phyloP scores from a whole-genome alignment of 352 stramenopile species.

The Globisporangium ultimum region DNA sequence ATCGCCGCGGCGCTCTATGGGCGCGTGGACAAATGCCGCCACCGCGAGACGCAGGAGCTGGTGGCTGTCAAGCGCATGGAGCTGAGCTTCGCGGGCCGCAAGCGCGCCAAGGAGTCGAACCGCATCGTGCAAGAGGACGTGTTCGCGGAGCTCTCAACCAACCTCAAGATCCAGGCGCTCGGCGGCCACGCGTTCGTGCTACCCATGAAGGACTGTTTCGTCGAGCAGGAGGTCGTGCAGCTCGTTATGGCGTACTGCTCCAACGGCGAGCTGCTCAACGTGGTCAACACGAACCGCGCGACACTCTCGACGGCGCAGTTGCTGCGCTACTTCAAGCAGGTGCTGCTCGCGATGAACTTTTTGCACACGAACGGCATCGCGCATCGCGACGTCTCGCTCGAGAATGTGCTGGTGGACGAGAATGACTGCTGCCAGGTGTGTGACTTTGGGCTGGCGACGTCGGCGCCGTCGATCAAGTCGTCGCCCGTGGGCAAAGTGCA shows the following conservation, averaged over 20 bases:
- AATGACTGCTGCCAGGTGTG: conserved; percentile 67
- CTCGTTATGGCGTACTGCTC: conserved; percentile 73
- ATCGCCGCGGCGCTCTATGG: conserved; percentile 74
- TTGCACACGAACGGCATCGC: conserved; percentile 72
- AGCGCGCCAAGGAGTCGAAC: conserved; percentile 46
- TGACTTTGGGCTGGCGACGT: conserved; percentile 76
- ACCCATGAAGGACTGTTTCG: conserved; percentile 58
- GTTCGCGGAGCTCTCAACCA: conserved; percentile 64
- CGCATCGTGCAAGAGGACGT: conserved; percentile 63
- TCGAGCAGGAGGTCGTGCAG: conserved; percentile 54
- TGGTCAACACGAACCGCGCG: conserved; percentile 54
- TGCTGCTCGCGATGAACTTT: conserved; percentile 58
- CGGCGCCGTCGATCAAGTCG: conserved; percentile 18
- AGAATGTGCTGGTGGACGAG: conserved; percentile 78
- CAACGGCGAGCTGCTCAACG: conserved; percentile 62
- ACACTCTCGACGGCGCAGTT: conserved; percentile 24
- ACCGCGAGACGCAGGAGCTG: conserved; percentile 42
- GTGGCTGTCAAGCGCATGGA: conserved; percentile 85
- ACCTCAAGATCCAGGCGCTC: conserved; percentile 50
- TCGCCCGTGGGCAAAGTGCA: conserved; percentile 68
- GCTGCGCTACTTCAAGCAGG: conserved; percentile 66
- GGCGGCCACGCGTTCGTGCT: conserved; percentile 73
- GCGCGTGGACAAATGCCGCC: conserved; percentile 57
- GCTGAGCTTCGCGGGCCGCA: conserved; percentile 40
- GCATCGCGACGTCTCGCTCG: conserved; percentile 78